Evolutionary conservation across 148 eudicot genomes (phyloP).

Genomic region (Persicaria maculosa): DNA sequence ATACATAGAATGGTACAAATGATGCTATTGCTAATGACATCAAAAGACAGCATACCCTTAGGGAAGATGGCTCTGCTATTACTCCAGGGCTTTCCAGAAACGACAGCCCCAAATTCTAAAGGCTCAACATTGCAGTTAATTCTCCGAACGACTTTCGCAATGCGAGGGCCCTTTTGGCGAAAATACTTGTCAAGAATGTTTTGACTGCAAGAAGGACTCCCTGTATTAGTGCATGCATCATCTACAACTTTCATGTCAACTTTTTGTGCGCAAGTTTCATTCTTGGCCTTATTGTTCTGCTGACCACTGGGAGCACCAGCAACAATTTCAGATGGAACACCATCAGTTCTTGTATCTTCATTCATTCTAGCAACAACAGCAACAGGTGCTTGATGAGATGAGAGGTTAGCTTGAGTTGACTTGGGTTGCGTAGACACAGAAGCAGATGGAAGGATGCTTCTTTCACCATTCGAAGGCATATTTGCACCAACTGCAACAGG

Average conservation of each 20-base stretch:
- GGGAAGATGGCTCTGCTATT: slow-evolving; percentile 81
- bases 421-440: slow-evolving; percentile 27
- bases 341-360: slow-evolving; percentile 18
- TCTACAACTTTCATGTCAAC: slow-evolving; percentile 27
- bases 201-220: slow-evolving; percentile 53
- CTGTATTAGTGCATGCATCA: slow-evolving; percentile 34
- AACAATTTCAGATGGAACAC: slow-evolving; percentile 24
- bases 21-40: neutral
- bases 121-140: slow-evolving; percentile 79
- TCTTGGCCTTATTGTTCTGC: slow-evolving; percentile 25
- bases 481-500: slow-evolving; percentile 8
- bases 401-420: slow-evolving; percentile 23
- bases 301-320: slow-evolving; percentile 27
- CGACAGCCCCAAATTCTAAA: slow-evolving; percentile 55
- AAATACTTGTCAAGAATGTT: slow-evolving; percentile 50
- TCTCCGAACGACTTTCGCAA: slow-evolving; percentile 86
- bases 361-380: slow-evolving; percentile 1
- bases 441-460: slow-evolving; percentile 25
- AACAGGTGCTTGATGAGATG: slow-evolving; percentile 20
- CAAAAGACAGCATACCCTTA: slow-evolving; percentile 47
- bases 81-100: slow-evolving; percentile 69
- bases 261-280: slow-evolving; percentile 28
- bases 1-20: neutral
- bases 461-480: slow-evolving; percentile 24
- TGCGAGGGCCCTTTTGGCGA: slow-evolving; percentile 91